Base-by-base conservation (phyloP, 495 filamentous ascomycete genomes). In the Cryomyces minteri region DNA sequence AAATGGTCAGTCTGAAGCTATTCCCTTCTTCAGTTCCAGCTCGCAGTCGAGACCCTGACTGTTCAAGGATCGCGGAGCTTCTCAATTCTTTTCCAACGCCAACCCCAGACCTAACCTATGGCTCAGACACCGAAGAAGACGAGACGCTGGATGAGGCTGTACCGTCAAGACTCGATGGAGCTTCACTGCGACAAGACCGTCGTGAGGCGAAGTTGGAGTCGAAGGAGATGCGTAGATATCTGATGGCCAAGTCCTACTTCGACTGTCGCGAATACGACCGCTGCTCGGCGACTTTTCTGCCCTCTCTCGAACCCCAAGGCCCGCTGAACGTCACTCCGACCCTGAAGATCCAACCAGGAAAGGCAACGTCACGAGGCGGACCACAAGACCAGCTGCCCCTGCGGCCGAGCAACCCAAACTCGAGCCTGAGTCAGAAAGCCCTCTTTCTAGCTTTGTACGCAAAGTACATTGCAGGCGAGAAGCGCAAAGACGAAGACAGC, bases 231-330 rank as follows among this genome's bases (percentile, higher is more conserved):
- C 70, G 78, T 51, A 78, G 76, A 57, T 96, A 85, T 57, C 75
- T 96, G 1, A 69, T 99, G 9, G 90, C 92, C 32, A 94, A 95
- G 58, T 84, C 90, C 0, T 84, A 85, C 54, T 96, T 99, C 54
- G 90, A 99, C 52, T 93, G 85, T 48, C 81, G 84, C 44, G 92
- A 99, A 62, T 96, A 77, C 56, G 88, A 96, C 54, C 85, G 92
- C 43, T 95, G 88, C 54, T 80, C 90, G 6, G 80, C 85, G 14
- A 82, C 93, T 40, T 94, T 95, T 55, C 67, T 95, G 0, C 84
- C 85, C 28, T 71, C 79, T 9, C 72, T 74, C 0, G 67, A 80
- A n/a, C 69, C 84, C 1, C 66, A 74, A 10, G 69, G 79, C 12
- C 63, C 81, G 4, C 49, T 43, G 54, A 79, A 31, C 59, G 73